Evolutionary conservation across 2,329 filamentous ascomycete genomes (phyloP).

Genomic region (Penicillium italicum): DNA sequence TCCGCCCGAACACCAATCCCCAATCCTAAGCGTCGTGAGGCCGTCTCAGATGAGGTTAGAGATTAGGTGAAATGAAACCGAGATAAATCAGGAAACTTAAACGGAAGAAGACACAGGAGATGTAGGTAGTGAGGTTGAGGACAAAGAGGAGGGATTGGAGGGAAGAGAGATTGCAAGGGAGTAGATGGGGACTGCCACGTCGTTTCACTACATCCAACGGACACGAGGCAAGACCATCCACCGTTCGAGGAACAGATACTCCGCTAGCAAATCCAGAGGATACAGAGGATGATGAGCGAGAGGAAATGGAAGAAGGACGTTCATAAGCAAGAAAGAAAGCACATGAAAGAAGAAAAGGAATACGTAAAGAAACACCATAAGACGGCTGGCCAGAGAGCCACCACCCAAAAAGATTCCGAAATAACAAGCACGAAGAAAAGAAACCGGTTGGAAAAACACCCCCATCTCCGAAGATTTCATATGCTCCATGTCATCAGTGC

Average conservation of each 20-base stretch:
- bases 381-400: slow-evolving; percentile 26
- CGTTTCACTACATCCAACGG: slow-evolving; percentile 32
- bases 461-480: slow-evolving; percentile 37
- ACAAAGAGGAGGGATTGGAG: slow-evolving; percentile 5
- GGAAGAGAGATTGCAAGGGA: slow-evolving; percentile 11
- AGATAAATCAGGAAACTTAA: slow-evolving; percentile 24
- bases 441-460: slow-evolving; percentile 37
- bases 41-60: slow-evolving; percentile 25
- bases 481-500: slow-evolving; percentile 37
- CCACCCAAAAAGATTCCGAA: slow-evolving; percentile 40
- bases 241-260: slow-evolving; percentile 10
- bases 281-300: slow-evolving; percentile 8
- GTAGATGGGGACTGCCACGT: slow-evolving; percentile 22
- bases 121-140: slow-evolving; percentile 32
- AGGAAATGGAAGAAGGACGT: slow-evolving; percentile 19
- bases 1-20: slow-evolving; percentile 30
- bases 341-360: slow-evolving; percentile 20
- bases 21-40: slow-evolving; percentile 22
- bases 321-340: slow-evolving; percentile 23
- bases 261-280: slow-evolving; percentile 15
- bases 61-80: slow-evolving; percentile 28
- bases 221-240: slow-evolving; percentile 12
- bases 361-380: slow-evolving; percentile 25
- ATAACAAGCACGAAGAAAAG: slow-evolving; percentile 29
- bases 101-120: slow-evolving; percentile 25